A percentile compares a stretch with the other conserved stretches of the same genome.
Evolutionary conservation across 768 basidiomycete genomes (phyloP).

Genomic region (Macrocybe gigantea): DNA sequence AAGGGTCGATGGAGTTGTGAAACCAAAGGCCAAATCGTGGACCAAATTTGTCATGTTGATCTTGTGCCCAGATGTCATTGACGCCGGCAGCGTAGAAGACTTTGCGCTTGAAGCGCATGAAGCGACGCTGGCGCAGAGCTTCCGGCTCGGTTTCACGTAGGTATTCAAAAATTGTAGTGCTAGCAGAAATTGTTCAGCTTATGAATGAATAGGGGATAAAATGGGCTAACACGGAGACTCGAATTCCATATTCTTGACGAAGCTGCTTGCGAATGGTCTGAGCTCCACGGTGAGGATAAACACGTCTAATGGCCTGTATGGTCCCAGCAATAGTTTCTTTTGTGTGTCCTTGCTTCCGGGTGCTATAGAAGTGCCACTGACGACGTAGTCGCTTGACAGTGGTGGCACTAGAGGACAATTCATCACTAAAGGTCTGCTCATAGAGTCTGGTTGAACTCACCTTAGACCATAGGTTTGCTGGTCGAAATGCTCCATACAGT

Average conservation of each 20-base stretch:
- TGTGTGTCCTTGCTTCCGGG: slow-evolving; percentile 12
- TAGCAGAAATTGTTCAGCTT: not conserved
- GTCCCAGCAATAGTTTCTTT: slow-evolving; percentile 3
- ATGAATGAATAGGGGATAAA: not conserved
- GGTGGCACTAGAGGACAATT: not conserved
- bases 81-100: slow-evolving; percentile 30
- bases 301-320: slow-evolving; percentile 5
- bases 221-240: slow-evolving; percentile 1
- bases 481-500: slow-evolving; percentile 10
- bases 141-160: slow-evolving; percentile 12
- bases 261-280: slow-evolving; percentile 10
- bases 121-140: slow-evolving; percentile 4
- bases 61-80: slow-evolving; percentile 27
- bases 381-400: slow-evolving; percentile 3
- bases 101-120: slow-evolving; percentile 10
- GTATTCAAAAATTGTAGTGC: not conserved
- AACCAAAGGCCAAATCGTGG: slow-evolving; percentile 27
- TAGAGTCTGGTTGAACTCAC: not conserved
- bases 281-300: slow-evolving; percentile 8
- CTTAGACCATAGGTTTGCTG: slow-evolving; percentile 10
- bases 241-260: slow-evolving; percentile 8
- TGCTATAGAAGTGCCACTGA: slow-evolving; percentile 1
- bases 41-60: slow-evolving; percentile 41
- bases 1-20: slow-evolving; percentile 23
- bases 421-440: not conserved